These are phyloP conservation scores for Calonectria hawksworthii DNA, from an alignment of 2,329 filamentous ascomycete species.

Conservation along the genomic window DNA sequence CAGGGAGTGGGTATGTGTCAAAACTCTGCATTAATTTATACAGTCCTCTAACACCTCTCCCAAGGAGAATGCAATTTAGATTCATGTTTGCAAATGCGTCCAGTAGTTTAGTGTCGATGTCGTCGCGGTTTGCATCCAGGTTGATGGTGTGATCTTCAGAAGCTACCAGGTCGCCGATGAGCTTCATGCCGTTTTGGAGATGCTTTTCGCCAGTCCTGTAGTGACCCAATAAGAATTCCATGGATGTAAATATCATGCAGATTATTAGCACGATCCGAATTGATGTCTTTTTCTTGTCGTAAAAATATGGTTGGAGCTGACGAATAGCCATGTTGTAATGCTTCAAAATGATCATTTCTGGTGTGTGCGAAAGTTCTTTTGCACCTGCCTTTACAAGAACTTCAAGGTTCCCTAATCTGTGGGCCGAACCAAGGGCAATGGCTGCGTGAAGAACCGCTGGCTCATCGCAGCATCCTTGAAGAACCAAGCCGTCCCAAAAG, in stretches of 20 bases:
- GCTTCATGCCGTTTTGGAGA: constrained; percentile 8
- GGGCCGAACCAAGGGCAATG: constrained; percentile 5
- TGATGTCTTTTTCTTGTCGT: background rate
- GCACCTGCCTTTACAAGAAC: background rate
- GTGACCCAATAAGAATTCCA: background rate
- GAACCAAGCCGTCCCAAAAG: constrained; percentile 11
- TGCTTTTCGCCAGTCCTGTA: constrained; percentile 9
- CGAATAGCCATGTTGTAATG: constrained; percentile 17
- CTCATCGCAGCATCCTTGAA: background rate
- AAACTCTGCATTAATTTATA: background rate
- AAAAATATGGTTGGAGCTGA: background rate
- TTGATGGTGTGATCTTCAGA: background rate
- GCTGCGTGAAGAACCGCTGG: constrained; percentile 8
- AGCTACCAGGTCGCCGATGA: background rate
- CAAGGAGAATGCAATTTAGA: background rate
- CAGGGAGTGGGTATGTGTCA: constrained; percentile 1
- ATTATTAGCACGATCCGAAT: background rate
- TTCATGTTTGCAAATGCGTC: constrained; percentile 6
- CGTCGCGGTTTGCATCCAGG: background rate
- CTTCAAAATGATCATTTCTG: background rate
- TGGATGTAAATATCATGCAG: constrained; percentile 8
- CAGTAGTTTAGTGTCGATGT: background rate
- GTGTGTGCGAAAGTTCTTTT: background rate
- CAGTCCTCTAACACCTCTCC: background rate
- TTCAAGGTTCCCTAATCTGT: background rate